Percentiles rank a stretch among this genome's conserved stretches.
These are phyloP conservation scores for Lasiodiplodia hormozganensis DNA, from an alignment of 2,329 filamentous ascomycete species.

Conservation along the genomic window DNA sequence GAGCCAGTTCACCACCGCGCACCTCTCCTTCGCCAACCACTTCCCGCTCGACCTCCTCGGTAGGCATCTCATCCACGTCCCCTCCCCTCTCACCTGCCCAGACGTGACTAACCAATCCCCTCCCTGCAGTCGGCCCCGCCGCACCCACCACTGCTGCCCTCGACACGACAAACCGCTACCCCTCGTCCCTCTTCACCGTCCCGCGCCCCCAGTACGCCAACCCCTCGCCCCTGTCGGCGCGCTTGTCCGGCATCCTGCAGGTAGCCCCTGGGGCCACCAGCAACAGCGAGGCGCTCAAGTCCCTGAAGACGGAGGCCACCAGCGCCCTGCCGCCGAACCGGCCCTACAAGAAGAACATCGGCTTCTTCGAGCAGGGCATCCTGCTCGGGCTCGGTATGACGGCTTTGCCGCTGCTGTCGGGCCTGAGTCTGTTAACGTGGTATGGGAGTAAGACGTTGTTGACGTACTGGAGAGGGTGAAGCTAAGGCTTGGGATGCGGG, in stretches of 20 bases:
- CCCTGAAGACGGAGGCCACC: slow-evolving; percentile 33
- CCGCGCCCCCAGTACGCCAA: slow-evolving; percentile 51
- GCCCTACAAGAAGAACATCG: slow-evolving; percentile 43
- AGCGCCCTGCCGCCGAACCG: slow-evolving; percentile 42
- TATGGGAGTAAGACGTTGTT: slow-evolving; percentile 28
- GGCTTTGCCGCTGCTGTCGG: slow-evolving; percentile 40
- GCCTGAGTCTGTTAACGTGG: slow-evolving; percentile 40
- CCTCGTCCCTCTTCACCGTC: slow-evolving; percentile 52
- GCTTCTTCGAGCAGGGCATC: slow-evolving; percentile 48
- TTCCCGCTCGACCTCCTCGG: slow-evolving; percentile 62
- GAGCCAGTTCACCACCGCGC: slow-evolving; percentile 61
- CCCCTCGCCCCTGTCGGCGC: slow-evolving; percentile 23
- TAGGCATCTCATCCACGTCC: slow-evolving; percentile 35
- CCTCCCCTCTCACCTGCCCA: slow-evolving; percentile 33
- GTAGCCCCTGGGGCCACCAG: background rate
- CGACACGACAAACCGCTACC: slow-evolving; percentile 48
- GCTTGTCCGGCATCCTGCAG: slow-evolving; percentile 29
- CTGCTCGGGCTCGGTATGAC: slow-evolving; percentile 46
- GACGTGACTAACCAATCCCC: background rate
- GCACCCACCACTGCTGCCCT: slow-evolving; percentile 41
- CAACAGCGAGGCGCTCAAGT: slow-evolving; percentile 30
- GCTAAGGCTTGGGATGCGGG: background rate
- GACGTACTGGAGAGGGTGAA: background rate
- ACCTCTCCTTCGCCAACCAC: slow-evolving; percentile 63
- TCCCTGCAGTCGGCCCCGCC: slow-evolving; percentile 45